Evolutionary conservation across 768 basidiomycete species (phyloP).

Genomic region (Cubamyces sp.): DNA sequence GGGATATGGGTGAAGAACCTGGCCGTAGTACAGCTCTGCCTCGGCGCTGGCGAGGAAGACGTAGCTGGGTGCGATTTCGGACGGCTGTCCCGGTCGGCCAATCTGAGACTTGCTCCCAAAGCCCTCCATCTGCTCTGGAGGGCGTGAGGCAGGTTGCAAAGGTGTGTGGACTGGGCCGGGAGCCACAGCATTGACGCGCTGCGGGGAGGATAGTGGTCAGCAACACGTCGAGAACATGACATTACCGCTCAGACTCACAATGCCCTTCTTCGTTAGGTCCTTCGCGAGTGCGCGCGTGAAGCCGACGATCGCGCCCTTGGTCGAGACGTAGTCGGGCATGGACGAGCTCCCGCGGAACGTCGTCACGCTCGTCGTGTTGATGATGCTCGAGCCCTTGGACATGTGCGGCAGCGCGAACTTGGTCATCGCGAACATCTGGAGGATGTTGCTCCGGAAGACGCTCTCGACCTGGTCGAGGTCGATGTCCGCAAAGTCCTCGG

Average conservation of each 20-base stretch:
- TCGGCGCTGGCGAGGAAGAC: conserved; percentile 53
- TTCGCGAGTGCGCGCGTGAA: conserved; percentile 59
- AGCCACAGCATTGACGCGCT: conserved; percentile 33
- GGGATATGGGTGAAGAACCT: conserved; percentile 30
- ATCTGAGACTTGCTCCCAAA: conserved; percentile 51
- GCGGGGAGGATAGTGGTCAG: background rate
- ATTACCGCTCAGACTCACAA: conserved; percentile 50
- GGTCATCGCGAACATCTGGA: conserved; percentile 61
- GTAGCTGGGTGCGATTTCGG: conserved; percentile 55
- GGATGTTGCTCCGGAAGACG: conserved; percentile 60
- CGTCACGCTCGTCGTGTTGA: conserved; percentile 65
- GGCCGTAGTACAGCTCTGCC: conserved; percentile 29
- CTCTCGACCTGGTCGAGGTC: conserved; percentile 56
- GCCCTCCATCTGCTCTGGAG: conserved; percentile 58
- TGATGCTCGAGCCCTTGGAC: conserved; percentile 59
- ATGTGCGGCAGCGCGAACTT: conserved; percentile 62
- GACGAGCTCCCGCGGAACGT: conserved; percentile 45
- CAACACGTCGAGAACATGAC: background rate
- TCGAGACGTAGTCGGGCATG: conserved; percentile 55
- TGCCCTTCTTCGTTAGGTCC: conserved; percentile 58
- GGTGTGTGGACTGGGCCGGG: conserved; percentile 63
- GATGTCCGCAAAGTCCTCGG: conserved; percentile 49
- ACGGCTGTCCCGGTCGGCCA: conserved; percentile 56
- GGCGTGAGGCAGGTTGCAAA: conserved; percentile 58
- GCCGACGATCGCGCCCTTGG: conserved; percentile 62